These are phyloP conservation scores for Candida tibetensis DNA, from an alignment of 805 yeast species.

Conservation along the genomic window DNA sequence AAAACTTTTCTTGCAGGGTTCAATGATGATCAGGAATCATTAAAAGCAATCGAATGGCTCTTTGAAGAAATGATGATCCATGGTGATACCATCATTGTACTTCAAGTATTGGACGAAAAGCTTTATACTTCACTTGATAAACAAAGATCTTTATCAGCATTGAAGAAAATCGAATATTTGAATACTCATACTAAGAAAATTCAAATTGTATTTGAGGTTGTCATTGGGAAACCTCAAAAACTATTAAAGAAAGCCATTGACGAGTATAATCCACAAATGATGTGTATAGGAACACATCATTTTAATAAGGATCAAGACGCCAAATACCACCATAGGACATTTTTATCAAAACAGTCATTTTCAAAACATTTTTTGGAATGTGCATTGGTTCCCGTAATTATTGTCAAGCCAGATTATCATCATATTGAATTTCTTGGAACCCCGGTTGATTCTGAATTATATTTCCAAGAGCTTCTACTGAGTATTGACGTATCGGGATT, in stretches of 20 bases:
- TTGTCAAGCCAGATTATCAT: conserved; percentile 39
- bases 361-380: conserved; percentile 41
- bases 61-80: conserved; percentile 42
- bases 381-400: conserved; percentile 44
- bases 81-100: conserved; percentile 42
- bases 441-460: conserved; percentile 33
- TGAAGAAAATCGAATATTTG: conserved; percentile 31
- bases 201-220: conserved; percentile 39
- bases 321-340: conserved; percentile 19
- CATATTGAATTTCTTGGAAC: conserved; percentile 26
- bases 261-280: conserved; percentile 44
- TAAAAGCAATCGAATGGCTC: conserved; percentile 43
- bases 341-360: conserved; percentile 34
- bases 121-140: conserved; percentile 26
- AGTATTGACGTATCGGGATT: conserved; percentile 17
- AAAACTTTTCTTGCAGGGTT: conserved; percentile 41
- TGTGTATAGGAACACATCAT: conserved; percentile 43
- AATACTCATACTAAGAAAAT: conserved; percentile 36
- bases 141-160: conserved; percentile 23
- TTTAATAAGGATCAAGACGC: conserved; percentile 14
- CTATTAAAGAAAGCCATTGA: conserved; percentile 36
- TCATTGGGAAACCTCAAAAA: conserved; percentile 41
- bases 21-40: conserved; percentile 36
- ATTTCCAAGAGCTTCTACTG: conserved; percentile 35
- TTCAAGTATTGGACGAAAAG: conserved; percentile 42